phyloP scores from a whole-genome alignment of 345 rosid species.

The Eucalyptus polyanthemos region DNA sequence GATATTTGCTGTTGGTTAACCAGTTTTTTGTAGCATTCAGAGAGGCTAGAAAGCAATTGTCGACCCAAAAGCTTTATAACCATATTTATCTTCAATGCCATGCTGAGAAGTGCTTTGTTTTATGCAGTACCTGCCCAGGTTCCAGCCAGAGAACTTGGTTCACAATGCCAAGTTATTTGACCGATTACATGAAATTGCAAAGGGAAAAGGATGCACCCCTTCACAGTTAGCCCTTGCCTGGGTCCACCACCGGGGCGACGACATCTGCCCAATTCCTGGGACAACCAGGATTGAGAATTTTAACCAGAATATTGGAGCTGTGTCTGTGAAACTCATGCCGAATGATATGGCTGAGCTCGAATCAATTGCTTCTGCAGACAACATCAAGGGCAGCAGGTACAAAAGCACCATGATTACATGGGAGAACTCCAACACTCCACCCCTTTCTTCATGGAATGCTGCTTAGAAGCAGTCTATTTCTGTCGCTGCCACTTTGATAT shows the following conservation, averaged over 20 bases:
- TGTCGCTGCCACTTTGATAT: background rate
- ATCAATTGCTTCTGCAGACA: constrained; percentile 19
- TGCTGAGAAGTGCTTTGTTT: background rate
- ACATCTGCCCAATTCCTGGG: background rate
- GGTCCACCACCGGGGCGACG: background rate
- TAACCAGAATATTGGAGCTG: constrained; percentile 6
- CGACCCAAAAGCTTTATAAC: background rate
- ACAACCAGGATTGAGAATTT: background rate
- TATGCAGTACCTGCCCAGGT: background rate
- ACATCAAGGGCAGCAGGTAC: constrained; percentile 42
- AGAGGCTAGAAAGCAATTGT: background rate
- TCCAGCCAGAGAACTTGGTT: background rate
- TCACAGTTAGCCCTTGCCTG: constrained; percentile 1
- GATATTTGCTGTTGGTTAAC: background rate
- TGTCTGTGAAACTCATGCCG: constrained; percentile 36
- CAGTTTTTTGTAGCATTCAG: background rate
- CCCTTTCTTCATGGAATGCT: constrained; percentile 39
- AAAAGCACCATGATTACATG: background rate
- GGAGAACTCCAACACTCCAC: constrained; percentile 38
- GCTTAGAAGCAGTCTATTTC: background rate
- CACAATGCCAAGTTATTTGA: background rate
- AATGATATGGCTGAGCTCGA: constrained; percentile 57
- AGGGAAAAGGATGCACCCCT: background rate
- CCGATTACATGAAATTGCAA: background rate
- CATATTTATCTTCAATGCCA: background rate